These are phyloP conservation scores for Metschnikowia baotianmanensis DNA, from an alignment of 805 yeast genomes.

Conservation along the genomic window DNA sequence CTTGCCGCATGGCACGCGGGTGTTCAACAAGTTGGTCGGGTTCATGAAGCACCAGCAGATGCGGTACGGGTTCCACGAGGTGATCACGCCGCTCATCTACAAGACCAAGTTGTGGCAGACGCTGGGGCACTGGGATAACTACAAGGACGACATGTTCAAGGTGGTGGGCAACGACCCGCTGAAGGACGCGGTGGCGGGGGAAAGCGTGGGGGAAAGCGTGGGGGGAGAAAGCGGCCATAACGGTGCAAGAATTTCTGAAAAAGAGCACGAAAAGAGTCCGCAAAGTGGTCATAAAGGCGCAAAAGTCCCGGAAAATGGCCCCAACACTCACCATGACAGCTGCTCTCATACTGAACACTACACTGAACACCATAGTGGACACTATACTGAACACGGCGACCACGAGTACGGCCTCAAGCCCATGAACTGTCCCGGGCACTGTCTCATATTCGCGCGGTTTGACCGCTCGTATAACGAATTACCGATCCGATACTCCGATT, in stretches of 20 bases:
- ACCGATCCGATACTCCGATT: constrained; percentile 84
- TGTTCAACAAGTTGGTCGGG: constrained; percentile 71
- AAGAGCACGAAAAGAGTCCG: neutral
- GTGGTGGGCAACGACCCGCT: constrained; percentile 59
- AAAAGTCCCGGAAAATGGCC: too few relatives aligned
- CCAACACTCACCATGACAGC: too few relatives aligned
- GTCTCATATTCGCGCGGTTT: constrained; percentile 71
- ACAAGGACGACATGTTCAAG: constrained; percentile 90
- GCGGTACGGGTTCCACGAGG: constrained; percentile 84
- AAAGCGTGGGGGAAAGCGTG: too few relatives aligned
- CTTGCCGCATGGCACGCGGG: constrained; percentile 86
- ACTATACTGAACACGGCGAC: too few relatives aligned
- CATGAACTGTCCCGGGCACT: constrained; percentile 95
- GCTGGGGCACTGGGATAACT: constrained; percentile 96
- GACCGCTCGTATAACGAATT: constrained; percentile 83
- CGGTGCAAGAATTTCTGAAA: too few relatives aligned
- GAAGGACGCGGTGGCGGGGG: constrained; percentile 25
- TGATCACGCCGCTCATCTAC: constrained; percentile 86
- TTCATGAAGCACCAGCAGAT: constrained; percentile 87
- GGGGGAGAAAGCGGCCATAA: neutral
- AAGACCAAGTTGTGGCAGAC: constrained; percentile 81
- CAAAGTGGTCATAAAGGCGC: too few relatives aligned
- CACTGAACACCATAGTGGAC: too few relatives aligned
- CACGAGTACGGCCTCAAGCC: constrained; percentile 82
- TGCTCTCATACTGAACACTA: too few relatives aligned